Evolutionary conservation across 202 grass and related monocot genomes (phyloP), one percentile per base, ranked within the genome.

Genomic region (Tripidium arundinaceum): DNA sequence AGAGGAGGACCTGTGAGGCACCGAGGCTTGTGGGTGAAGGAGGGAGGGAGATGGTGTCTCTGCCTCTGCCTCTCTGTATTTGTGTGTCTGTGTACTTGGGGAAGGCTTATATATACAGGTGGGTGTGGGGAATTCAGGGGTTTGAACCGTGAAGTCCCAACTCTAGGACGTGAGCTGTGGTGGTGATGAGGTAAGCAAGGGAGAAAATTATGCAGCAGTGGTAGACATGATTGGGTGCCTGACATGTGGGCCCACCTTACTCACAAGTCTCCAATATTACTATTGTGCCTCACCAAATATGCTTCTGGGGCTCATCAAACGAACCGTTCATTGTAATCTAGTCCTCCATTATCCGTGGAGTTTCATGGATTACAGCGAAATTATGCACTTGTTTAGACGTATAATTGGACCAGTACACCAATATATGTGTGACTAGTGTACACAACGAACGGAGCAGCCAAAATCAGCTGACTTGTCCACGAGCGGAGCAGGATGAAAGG

Each of bases 101-200:
- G 31, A 14, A 37, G 65, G 68, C 61, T 85, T n/a, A 7, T 89
- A 86, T 89, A 86, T 89, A 86, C 68, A 83, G 61, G 31, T 63
- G 41, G 40, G 50, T 12, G 31, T 37, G 22, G 31, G 19, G 74
- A 83, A 79, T 86, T 69, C 2, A 29, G 68, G 79, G 87, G 83
- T 82, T 78, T 67, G 60, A 89, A 78, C 19, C n/a, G 87, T 34
- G 46, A 86, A 78, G 73, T 62, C 75, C 86, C 74, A 14, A 65
- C 58, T 78, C 4, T 33, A 33, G 31, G 31, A 33, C 31, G 31
- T 41, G 60, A 24, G 33, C 16, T 47, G 10, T 21, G 27, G 28
- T 46, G 67, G 15, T 5, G 73, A 65, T 41, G 80, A 75, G 21
- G 59, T 52, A 54, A 38, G 80, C 70, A 34, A 43, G 5, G 0